Base-by-base conservation (phyloP, 2,329 filamentous ascomycete species). In the Beauveria australis region DNA sequence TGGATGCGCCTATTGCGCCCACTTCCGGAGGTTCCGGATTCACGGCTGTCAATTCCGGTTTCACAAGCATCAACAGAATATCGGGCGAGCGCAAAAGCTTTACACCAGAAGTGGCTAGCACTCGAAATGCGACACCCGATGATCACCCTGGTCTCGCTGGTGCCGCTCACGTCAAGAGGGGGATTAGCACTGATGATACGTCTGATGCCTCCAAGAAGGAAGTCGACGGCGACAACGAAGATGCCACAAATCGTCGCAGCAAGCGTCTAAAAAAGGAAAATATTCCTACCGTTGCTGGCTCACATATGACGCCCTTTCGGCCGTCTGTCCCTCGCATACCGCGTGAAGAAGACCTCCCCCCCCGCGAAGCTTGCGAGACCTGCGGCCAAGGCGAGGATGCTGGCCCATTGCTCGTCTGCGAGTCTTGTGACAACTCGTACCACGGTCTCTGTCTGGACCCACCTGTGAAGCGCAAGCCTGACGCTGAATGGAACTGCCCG, bases 401-500 rank as follows among this genome's bases (percentile, higher is more conserved):
- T 3, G 81, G 82, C 5, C 83, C 84, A 53, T 82, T 97, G 19
- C 78, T 96, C 5, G 75, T 91, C 5, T 99, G 94, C 73, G 94
- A 97, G 70, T 92, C 91, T 61, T 99, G 94, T 74, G 93, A 97
- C 64, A 83, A 89, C 68, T 88, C 89, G 3, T 97, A 84, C 69
- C 94, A 99, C 71, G 89, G 88, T 67, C 81, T 86, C 62, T 99
- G 94, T 69, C 82, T 97, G 22, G 94, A 99, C 65, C 93, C 92
- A 40, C 91, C 89, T 2, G 77, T 96, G 48, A 89, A 88, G 67
- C 78, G 82, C 9, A 85, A 89, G 64, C 91, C 92, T 0, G 89
- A 94, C 26, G 82, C 86, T 58, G 94, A 97, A 69, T 99, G 94
- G 94, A 93, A 97, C 71, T 99, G 94, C 67, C 89, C 94, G 0